phyloP scores from a whole-genome alignment of 805 yeast species.

The Candida oleophila region DNA sequence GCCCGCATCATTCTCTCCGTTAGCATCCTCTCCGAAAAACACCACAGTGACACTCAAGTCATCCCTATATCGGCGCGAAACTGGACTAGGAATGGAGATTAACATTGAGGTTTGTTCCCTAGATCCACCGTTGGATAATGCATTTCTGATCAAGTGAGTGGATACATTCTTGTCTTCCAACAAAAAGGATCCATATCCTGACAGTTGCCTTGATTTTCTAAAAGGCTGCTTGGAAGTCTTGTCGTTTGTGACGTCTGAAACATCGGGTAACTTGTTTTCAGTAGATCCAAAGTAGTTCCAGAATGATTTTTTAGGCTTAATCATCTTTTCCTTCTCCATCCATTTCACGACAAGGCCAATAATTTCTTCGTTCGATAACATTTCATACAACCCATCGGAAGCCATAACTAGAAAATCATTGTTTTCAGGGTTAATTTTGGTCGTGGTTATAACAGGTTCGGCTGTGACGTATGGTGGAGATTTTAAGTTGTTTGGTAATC shows the following conservation, averaged over 20 bases:
- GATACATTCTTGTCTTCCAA: conserved; percentile 86
- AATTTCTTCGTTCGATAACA: conserved; percentile 88
- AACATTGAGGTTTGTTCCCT: conserved; percentile 86
- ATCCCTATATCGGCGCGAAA: conserved; percentile 89
- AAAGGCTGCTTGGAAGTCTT: conserved; percentile 72
- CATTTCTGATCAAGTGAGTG: conserved; percentile 91
- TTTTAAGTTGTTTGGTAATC: conserved; percentile 66
- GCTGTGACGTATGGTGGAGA: conserved; percentile 99
- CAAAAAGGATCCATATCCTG: conserved; percentile 42
- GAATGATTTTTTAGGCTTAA: conserved; percentile 48
- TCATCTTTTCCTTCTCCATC: conserved; percentile 75
- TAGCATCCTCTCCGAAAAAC: conserved; percentile 70
- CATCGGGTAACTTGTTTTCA: conserved; percentile 58
- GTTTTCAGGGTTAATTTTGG: conserved; percentile 65
- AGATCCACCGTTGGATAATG: conserved; percentile 82
- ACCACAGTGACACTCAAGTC: conserved; percentile 95
- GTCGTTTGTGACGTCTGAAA: conserved; percentile 59
- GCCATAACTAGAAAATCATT: conserved; percentile 90
- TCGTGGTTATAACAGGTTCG: conserved; percentile 85
- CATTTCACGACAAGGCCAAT: conserved; percentile 90
- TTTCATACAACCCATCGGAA: conserved; percentile 90
- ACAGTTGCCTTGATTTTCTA: conserved; percentile 46
- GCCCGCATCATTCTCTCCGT: conserved; percentile 44
- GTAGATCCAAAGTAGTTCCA: conserved; percentile 44
- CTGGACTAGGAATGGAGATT: conserved; percentile 87